phyloP scores from a whole-genome alignment of 1,284 basidiomycete species.

The Cryptococcus neoformans region DNA sequence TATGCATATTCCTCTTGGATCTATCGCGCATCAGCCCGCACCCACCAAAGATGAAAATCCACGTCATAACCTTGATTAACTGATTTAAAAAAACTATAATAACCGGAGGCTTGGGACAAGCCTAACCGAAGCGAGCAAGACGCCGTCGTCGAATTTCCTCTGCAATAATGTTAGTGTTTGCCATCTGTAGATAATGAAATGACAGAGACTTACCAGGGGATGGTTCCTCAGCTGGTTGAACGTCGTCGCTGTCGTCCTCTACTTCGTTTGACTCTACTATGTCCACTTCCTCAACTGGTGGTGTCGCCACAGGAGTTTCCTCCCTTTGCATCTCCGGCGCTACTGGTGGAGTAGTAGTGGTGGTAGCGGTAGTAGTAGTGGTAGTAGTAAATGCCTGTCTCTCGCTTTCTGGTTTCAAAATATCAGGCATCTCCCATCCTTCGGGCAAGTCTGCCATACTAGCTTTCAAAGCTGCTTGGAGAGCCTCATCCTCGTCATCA shows the following conservation, averaged over 20 bases:
- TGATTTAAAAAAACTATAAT: no score
- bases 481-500: constrained; percentile 80
- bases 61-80: no score
- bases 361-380: constrained; percentile 8
- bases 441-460: constrained; percentile 67
- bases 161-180: constrained; percentile 45
- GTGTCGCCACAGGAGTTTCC: not conserved
- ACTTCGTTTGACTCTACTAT: constrained; percentile 30
- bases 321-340: constrained; percentile 11
- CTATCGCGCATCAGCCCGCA: not conserved
- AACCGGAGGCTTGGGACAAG: no score
- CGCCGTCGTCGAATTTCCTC: constrained; percentile 76
- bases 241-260: constrained; percentile 35
- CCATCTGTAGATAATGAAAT: not conserved
- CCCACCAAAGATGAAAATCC: no score
- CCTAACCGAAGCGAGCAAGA: constrained; percentile 63
- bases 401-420: not conserved
- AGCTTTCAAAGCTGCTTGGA: constrained; percentile 79
- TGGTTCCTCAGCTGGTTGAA: constrained; percentile 40
- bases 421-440: constrained; percentile 49
- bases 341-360: constrained; percentile 25
- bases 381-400: constrained; percentile 1
- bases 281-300: no score
- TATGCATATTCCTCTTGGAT: not conserved
- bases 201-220: constrained; percentile 32